Percentiles rank a stretch among this genome's conserved stretches.
Evolutionary conservation across 495 filamentous ascomycete species (phyloP).

Genomic region (Aspergillus taichungensis): DNA sequence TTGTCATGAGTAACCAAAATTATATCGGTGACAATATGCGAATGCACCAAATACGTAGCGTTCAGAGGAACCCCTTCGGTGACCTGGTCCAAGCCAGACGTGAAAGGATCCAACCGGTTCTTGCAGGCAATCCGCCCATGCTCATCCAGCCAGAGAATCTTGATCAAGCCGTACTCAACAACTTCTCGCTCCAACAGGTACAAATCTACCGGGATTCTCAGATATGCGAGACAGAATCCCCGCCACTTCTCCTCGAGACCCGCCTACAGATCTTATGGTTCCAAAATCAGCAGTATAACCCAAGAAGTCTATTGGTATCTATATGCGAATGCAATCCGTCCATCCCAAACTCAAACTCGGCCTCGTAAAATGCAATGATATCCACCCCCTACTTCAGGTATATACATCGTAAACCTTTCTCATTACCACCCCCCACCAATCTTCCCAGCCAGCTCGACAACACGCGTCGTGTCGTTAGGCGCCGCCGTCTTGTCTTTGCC

Average conservation of each 20-base stretch:
- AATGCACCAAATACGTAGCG: neutral
- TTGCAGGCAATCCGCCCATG: slow-evolving; percentile 8
- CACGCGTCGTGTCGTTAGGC: slow-evolving; percentile 59
- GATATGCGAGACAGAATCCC: neutral
- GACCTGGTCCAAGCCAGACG: neutral
- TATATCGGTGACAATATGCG: too few relatives aligned
- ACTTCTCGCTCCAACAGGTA: slow-evolving; percentile 6
- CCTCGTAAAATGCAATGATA: too few relatives aligned
- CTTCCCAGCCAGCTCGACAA: slow-evolving; percentile 83
- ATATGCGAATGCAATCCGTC: neutral
- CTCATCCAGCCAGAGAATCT: slow-evolving; percentile 8
- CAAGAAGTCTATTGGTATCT: neutral
- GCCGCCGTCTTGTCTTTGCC: slow-evolving; percentile 56
- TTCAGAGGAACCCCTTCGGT: neutral
- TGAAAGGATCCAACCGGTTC: neutral
- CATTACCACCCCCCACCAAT: slow-evolving; percentile 88
- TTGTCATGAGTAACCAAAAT: too few relatives aligned
- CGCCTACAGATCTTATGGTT: too few relatives aligned
- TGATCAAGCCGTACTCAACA: slow-evolving; percentile 5
- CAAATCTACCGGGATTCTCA: slow-evolving; percentile 1
- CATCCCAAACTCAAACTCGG: too few relatives aligned
- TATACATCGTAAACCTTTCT: slow-evolving; percentile 7
- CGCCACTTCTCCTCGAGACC: slow-evolving; percentile 2
- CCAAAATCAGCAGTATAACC: too few relatives aligned
- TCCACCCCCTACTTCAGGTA: neutral